phyloP scores from a whole-genome alignment of 805 yeast species.

The Metschnikowia orientalis region DNA sequence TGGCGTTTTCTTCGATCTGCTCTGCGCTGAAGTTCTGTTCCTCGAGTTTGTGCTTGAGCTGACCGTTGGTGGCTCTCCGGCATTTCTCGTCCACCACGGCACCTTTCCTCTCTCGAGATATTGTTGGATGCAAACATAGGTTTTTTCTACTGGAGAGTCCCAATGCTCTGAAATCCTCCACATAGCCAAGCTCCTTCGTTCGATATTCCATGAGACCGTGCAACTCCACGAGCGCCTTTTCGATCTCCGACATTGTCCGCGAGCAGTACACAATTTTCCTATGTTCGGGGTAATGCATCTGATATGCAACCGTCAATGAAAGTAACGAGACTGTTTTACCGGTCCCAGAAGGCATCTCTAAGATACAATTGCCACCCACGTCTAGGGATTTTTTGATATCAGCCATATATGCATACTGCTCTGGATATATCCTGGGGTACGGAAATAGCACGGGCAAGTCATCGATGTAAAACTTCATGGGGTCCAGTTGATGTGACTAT shows the following conservation, averaged over 20 bases:
- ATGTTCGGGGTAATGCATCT: slow-evolving; percentile 91
- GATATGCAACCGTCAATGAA: slow-evolving; percentile 91
- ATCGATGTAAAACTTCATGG: slow-evolving; percentile 80
- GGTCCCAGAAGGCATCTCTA: slow-evolving; percentile 99
- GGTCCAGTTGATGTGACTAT: no score
- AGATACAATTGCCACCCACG: slow-evolving; percentile 92
- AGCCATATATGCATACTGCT: slow-evolving; percentile 96
- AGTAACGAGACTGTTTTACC: slow-evolving; percentile 93
- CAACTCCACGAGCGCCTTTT: slow-evolving; percentile 91
- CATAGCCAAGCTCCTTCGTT: slow-evolving; percentile 73
- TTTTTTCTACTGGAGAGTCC: slow-evolving; percentile 95
- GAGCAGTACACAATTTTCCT: slow-evolving; percentile 94
- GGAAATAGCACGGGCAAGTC: slow-evolving; percentile 95
- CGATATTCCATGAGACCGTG: slow-evolving; percentile 84
- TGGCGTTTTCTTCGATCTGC: slow-evolving; percentile 43
- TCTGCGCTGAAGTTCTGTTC: slow-evolving; percentile 41
- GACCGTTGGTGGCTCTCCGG: slow-evolving; percentile 90
- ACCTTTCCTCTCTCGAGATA: slow-evolving; percentile 86
- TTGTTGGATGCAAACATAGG: slow-evolving; percentile 84
- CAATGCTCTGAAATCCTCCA: slow-evolving; percentile 87
- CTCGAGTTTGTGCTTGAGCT: slow-evolving; percentile 63
- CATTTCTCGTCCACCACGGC: slow-evolving; percentile 93
- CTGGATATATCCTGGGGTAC: slow-evolving; percentile 94
- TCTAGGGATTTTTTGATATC: slow-evolving; percentile 91
- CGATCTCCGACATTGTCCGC: slow-evolving; percentile 99